Base-by-base conservation (phyloP, 177 flowering plant species). In the Vitis hybrid region DNA sequence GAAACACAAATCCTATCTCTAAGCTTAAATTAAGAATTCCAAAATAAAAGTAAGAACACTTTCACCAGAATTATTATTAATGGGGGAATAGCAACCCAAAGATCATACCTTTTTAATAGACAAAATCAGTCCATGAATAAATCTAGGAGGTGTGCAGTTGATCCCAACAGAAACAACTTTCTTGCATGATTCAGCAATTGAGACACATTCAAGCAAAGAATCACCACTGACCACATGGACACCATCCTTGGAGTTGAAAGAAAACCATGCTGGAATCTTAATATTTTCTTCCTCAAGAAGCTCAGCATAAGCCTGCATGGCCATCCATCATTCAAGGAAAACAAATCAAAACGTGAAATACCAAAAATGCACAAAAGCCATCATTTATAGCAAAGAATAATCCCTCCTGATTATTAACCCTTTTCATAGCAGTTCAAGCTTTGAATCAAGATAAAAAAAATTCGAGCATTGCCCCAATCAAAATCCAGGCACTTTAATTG, bases 141-240 rank as follows among this genome's bases (percentile, higher is more conserved):
- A 88, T 72, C 89, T 82, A 31, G 94, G 94, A 63, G 94, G 88
- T 15, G 92, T 88, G 73, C 94, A 90, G 82, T 90, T 90, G 76
- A 90, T 88, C 70, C 94, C 94, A 53, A 90, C 82, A 9, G 90
- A 92, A 61, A 85, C 78, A 72, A 86, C 84, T 74, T 84, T 82
- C 62, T 80, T 79, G 71, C 87, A 80, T 45, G 85, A 72, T 14
- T 90, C 83, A 26, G 86, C 90, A 77, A 88, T 66, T 22, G 85
- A 66, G 64, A 75, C 85, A 76, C 90, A 90, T 18, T 90, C 90
- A 18, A 64, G 29, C 75, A 90, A 62, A 26, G 89, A 82, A 78
- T 90, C 92, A 55, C 94, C 92, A 55, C 90, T 84, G 65, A 86
- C 90, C 52, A 85, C 88, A 79, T 88, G 84, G 33, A 80, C 75